Percentiles rank a stretch among this genome's conserved stretches.
Evolutionary conservation across 192 early-diverging fungal genomes (phyloP).

Genomic region (Backusella liffmaniae): DNA sequence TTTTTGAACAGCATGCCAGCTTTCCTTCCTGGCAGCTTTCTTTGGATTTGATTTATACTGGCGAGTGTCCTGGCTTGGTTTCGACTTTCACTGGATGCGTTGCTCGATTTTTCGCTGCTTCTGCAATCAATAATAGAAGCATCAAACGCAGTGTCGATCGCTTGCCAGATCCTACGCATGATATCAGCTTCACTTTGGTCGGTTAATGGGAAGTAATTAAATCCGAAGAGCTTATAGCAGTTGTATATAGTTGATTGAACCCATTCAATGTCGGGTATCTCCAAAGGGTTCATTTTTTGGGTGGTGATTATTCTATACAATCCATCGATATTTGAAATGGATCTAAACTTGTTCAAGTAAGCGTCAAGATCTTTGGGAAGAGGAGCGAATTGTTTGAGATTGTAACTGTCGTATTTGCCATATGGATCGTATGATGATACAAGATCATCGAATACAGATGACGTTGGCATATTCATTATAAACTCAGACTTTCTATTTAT

Average conservation of each 20-base stretch:
- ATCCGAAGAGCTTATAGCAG: not conserved
- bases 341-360: too few species aligned
- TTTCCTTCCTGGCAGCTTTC: not conserved
- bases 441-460: too few species aligned
- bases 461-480: too few species aligned
- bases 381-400: not conserved
- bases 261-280: not conserved
- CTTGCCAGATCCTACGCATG: not conserved
- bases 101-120: not conserved
- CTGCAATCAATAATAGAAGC: not conserved
- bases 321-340: too few species aligned
- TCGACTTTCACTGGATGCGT: not conserved
- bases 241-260: not conserved
- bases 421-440: too few species aligned
- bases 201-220: not conserved
- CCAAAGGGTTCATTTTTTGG: not conserved
- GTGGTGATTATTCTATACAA: not conserved
- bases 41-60: not conserved
- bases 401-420: too few species aligned
- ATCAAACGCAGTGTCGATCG: not conserved
- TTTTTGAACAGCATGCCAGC: not conserved
- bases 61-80: not conserved
- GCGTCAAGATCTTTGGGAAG: not conserved
- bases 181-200: not conserved
- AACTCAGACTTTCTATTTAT: too few species aligned